Base-by-base conservation (phyloP, 2,329 filamentous ascomycete species). In the Neoarthrinium moseri region DNA sequence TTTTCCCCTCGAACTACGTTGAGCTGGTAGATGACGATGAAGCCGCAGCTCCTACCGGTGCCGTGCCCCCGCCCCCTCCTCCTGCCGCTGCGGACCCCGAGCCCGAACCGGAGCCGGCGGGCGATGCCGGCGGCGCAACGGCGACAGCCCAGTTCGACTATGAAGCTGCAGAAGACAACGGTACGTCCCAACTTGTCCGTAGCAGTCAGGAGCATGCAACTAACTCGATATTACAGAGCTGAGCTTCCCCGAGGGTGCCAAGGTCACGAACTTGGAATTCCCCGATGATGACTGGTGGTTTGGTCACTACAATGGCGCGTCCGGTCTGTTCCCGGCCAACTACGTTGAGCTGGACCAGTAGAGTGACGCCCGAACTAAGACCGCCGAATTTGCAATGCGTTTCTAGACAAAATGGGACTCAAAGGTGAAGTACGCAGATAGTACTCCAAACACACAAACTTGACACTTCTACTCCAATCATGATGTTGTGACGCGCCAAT, bases 211-310 rank as follows among this genome's bases (percentile, higher is more conserved):
- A 18, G 27, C 17, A 23, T 17, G 29, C 61, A 50, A 59, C 59
- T 64, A 43, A 60, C 56, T 73, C 82, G 62, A 60, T 83, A 36
- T 22, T 23, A 40, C 57, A 83, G 80, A 83, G 56, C 61, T 83
- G 52, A 91, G 86, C 64, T 99, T 99, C 73, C 89, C 90, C 3
- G 94, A 99, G 60, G 86, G 87, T 23, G 92, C 88, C 30, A 90
- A 75, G 52, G 86, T 99, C 57, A 87, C 80, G 22, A 80, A 87
- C 61, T 73, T 99, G 53, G 89, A 96, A 73, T 97, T 97, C 69
- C 94, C 94, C 2, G 94, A 97, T 59, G 92, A 97, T 55, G 94
- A 99, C 64, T 99, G 94, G 94, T 99, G 94, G 94, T 87, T 92
- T 58, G 94, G 94, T 48, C 83, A 88, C 59, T 95, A 87, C 67